Evolutionary conservation across 768 basidiomycete genomes (phyloP), one percentile per base, ranked within the genome.

Genomic region (Psilocybe subaeruginosa): DNA sequence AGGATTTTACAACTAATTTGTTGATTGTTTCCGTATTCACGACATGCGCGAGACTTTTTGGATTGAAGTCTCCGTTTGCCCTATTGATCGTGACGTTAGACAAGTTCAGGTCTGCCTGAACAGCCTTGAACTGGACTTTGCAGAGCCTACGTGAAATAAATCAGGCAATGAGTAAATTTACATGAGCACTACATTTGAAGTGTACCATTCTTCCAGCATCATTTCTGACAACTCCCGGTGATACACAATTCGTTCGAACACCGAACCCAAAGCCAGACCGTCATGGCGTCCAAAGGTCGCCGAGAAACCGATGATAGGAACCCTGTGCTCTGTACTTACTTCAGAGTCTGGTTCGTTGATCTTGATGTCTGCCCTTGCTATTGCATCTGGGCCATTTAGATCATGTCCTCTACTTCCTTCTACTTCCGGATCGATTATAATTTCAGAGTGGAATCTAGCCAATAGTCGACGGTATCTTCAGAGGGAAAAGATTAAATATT

Each of bases 221-320:
- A 98, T 96, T 54, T 93, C 88, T 11, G 93, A 73, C 66, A 97
- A 94, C 65, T 94, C 92, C 16, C 86, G 85, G 71, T 99, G 96
- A 71, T 93, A 99, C 0, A 97, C 96, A 56, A 99, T 95, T 52
- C 82, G 81, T 69, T 97, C 86, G 68, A 97, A 99, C 1, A 97
- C 89, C 2, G 90, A 88, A 5, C 93, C 89, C 3, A 99, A 83
- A 1, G 95, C 92, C 2, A 96, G 78, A 4, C 94, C 92, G 66
- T 99, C 97, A 65, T 96, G 92, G 30, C 97, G 84, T 64, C 87
- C 89, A 77, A 97, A 97, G 0, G 97, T 99, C 1, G 97, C 97
- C 56, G 94, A 95, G 71, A 99, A 97, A 0, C 96, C 97, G 48
- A 99, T 82, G 54, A 97, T 87, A 2, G 96, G 94, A 29, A 96